Conservation (phyloP, 2,329 filamentous ascomycete genomes). For the Neocucurbitaria cava region DNA sequence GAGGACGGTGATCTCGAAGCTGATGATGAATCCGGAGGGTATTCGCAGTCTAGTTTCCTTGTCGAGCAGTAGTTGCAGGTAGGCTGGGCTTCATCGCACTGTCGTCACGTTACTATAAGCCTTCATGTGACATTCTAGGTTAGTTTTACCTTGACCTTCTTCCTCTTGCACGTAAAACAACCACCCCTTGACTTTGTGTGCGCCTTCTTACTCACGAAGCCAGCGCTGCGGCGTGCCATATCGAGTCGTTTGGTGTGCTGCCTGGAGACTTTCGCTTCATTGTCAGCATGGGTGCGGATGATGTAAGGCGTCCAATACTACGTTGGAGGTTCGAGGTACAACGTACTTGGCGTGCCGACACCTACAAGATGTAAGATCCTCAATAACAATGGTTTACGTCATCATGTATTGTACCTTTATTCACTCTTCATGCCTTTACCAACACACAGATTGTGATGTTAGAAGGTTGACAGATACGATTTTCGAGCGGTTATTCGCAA, state of each 20-base stretch:
- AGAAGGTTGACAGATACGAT: neutral
- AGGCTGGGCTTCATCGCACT: conserved; percentile 43
- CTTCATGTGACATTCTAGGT: neutral
- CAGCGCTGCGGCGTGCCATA: conserved; percentile 36
- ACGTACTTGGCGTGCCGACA: conserved; percentile 6
- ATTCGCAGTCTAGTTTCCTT: conserved; percentile 34
- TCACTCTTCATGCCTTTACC: neutral
- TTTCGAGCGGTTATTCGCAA: neutral
- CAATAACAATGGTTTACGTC: conserved; percentile 10
- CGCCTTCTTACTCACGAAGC: conserved; percentile 41
- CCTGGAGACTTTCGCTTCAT: neutral
- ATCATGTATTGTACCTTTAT: neutral
- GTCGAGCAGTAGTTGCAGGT: conserved; percentile 36
- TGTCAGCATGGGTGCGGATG: neutral
- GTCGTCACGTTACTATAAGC: conserved; percentile 1
- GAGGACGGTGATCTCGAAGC: conserved; percentile 3
- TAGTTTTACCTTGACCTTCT: conserved; percentile 42
- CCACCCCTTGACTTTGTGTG: conserved; percentile 43
- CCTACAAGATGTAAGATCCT: neutral
- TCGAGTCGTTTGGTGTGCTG: neutral
- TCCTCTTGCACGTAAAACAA: conserved; percentile 41
- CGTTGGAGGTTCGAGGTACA: neutral
- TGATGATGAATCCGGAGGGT: conserved; percentile 17
- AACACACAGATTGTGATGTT: neutral
- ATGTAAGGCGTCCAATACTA: conserved; percentile 1